Evolutionary conservation across 202 grass and related monocot genomes (phyloP).

Genomic region (Setaria italica): DNA sequence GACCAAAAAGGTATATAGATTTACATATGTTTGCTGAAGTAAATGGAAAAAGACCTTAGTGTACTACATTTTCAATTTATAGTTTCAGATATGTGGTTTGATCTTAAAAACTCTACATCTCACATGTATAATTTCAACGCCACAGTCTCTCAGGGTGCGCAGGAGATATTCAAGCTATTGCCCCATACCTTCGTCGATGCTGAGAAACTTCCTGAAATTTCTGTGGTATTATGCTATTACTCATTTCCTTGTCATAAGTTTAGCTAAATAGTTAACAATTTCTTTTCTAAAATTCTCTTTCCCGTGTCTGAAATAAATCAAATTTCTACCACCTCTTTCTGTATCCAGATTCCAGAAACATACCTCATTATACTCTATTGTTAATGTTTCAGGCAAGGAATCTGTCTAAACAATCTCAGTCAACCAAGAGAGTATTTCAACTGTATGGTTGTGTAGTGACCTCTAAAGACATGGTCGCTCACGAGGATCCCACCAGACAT

Average conservation of each 20-base stretch:
- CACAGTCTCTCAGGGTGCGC: conserved; percentile 94
- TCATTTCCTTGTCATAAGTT: conserved; percentile 48
- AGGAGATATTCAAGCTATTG: conserved; percentile 99
- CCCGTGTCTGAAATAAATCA: neutral
- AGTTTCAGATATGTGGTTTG: neutral
- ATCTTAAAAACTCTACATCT: conserved; percentile 24
- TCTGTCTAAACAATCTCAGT: conserved; percentile 53
- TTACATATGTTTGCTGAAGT: neutral
- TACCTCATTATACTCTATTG: conserved; percentile 22
- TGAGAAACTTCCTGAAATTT: conserved; percentile 79
- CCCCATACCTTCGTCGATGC: conserved; percentile 79
- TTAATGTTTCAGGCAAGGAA: conserved; percentile 61
- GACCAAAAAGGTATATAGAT: neutral
- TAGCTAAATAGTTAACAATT: neutral
- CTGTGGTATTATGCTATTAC: conserved; percentile 46
- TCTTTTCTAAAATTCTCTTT: conserved; percentile 33
- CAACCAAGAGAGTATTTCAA: conserved; percentile 81
- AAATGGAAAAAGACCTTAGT: conserved; percentile 11
- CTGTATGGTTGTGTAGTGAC: conserved; percentile 90
- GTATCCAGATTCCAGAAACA: neutral
- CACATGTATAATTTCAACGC: conserved; percentile 42
- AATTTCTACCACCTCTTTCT: neutral
- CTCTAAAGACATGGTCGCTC: conserved; percentile 87
- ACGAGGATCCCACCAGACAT: conserved; percentile 68
- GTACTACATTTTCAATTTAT: neutral